Conservation (phyloP, 768 basidiomycete species). For the Rhodocollybia butyracea region DNA sequence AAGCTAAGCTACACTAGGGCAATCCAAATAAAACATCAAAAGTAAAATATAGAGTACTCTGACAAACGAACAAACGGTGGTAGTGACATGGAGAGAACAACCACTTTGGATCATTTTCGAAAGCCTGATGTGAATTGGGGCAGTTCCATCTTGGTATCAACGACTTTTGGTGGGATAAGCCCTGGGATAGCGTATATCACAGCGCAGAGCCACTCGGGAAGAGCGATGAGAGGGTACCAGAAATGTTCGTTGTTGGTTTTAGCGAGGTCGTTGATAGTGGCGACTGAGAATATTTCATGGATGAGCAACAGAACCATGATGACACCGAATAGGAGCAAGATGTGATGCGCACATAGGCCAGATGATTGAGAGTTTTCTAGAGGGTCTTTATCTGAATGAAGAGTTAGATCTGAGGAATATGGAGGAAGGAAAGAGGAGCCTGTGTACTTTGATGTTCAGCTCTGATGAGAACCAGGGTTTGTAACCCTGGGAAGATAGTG, state of each 20-base stretch:
- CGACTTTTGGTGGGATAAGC: conserved; percentile 27
- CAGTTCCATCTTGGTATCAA: too few species aligned
- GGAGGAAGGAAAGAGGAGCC: not conserved
- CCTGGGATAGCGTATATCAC: conserved; percentile 29
- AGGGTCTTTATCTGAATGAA: not conserved
- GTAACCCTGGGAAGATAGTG: conserved; percentile 28
- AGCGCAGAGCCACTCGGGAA: conserved; percentile 38
- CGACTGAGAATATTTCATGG: conserved; percentile 32
- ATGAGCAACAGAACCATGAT: conserved; percentile 35
- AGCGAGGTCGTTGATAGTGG: conserved; percentile 22
- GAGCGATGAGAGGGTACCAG: conserved; percentile 40
- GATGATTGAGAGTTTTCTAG: not conserved
- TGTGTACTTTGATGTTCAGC: not conserved
- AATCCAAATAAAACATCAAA: too few species aligned
- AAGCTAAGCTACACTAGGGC: too few species aligned
- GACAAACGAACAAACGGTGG: too few species aligned
- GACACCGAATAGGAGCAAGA: conserved; percentile 25
- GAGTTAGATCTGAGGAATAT: conserved; percentile 1
- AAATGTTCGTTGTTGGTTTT: conserved; percentile 30
- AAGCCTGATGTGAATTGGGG: too few species aligned
- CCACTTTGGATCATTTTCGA: too few species aligned
- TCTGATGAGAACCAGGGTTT: conserved; percentile 20
- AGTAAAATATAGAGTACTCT: too few species aligned
- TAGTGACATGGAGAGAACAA: too few species aligned
- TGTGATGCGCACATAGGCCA: conserved; percentile 24